Evolutionary conservation across 1,284 basidiomycete genomes (phyloP).

Genomic region (Uromyces viciae-fabae): DNA sequence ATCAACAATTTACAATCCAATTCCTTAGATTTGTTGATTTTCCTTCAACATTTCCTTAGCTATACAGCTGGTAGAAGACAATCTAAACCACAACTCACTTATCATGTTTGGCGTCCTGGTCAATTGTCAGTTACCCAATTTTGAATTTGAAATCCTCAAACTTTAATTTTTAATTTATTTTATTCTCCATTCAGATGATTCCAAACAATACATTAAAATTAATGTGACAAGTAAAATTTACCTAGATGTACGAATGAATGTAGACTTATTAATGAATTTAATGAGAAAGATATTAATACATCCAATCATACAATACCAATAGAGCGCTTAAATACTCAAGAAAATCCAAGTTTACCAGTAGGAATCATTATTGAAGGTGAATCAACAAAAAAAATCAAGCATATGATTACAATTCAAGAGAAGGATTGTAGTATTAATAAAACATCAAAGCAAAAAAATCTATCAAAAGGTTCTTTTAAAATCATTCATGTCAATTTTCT

Average conservation of each 20-base stretch:
- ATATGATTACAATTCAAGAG: conserved; percentile 96
- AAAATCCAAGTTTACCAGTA: conserved; percentile 33
- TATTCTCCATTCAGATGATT: not conserved
- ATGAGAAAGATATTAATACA: conserved; percentile 53
- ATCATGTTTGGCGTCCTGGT: conserved; percentile 95
- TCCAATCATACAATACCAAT: conserved; percentile 43
- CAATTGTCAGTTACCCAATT: conserved; percentile 95
- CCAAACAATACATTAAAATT: not conserved
- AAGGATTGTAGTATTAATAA: conserved; percentile 63
- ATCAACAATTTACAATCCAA: conserved; percentile 16
- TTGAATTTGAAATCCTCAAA: conserved; percentile 69
- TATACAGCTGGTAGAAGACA: conserved; percentile 36
- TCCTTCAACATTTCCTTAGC: conserved; percentile 39
- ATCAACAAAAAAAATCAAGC: conserved; percentile 75
- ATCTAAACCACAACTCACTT: conserved; percentile 70
- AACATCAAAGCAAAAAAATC: not conserved
- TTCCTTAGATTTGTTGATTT: conserved; percentile 26
- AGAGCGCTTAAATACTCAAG: conserved; percentile 38
- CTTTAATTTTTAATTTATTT: conserved; percentile 56
- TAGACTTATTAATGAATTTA: conserved; percentile 57
- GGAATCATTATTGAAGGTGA: conserved; percentile 51
- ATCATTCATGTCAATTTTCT: conserved; percentile 47
- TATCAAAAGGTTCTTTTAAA: not conserved
- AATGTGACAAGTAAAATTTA: not conserved
- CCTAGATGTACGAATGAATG: conserved; percentile 59